Conservation (phyloP, 2,329 filamentous ascomycete species). For the Parafenestella ontariensis region DNA sequence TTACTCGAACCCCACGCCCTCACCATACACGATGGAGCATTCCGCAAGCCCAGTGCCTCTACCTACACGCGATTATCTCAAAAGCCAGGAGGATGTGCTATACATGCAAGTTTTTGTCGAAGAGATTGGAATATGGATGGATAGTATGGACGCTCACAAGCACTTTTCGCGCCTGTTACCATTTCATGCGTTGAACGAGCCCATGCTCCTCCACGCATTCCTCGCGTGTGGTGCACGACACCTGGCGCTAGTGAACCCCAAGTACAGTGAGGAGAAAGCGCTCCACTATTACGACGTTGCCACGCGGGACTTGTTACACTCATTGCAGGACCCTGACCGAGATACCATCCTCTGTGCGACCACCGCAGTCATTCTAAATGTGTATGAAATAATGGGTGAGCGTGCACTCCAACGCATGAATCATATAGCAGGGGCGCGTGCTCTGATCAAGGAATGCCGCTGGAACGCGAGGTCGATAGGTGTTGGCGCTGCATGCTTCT, state of each 20-base stretch:
- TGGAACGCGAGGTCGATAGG: conserved; percentile 84
- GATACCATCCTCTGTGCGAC: conserved; percentile 85
- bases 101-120: conserved; percentile 94
- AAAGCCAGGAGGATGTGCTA: conserved; percentile 77
- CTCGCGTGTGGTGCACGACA: conserved; percentile 88
- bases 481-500: conserved; percentile 88
- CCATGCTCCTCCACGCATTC: conserved; percentile 88
- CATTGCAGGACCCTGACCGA: conserved; percentile 82
- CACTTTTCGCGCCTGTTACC: conserved; percentile 88
- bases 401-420: conserved; percentile 81
- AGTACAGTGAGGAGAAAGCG: conserved; percentile 78
- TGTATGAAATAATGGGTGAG: conserved; percentile 93
- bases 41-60: conserved; percentile 28
- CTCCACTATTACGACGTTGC: conserved; percentile 85
- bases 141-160: conserved; percentile 83
- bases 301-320: conserved; percentile 76
- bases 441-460: conserved; percentile 85
- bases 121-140: conserved; percentile 93
- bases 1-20: conserved; percentile 35
- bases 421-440: conserved; percentile 83
- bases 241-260: conserved; percentile 72
- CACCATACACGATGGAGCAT: conserved; percentile 33
- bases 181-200: conserved; percentile 79
- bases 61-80: conserved; percentile 67
- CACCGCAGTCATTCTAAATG: conserved; percentile 85